Evolutionary conservation across 441 rosid species (phyloP), one percentile per base, ranked within the genome.

Genomic region (Croton setiger): DNA sequence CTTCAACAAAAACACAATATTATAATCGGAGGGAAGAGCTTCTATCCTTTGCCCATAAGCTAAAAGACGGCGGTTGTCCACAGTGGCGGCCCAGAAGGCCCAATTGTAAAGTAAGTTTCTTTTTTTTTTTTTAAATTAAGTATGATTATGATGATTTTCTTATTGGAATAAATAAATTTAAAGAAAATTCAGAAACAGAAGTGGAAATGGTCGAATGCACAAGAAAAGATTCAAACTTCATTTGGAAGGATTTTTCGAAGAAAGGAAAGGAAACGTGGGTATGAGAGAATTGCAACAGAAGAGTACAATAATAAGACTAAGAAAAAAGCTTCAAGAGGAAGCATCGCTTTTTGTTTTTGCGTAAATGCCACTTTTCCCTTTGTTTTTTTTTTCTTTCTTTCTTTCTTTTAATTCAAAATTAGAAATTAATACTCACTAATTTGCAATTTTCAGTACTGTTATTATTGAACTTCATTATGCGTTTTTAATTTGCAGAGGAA

Each of bases 21-120:
- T 73, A 63, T 58, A 84, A 80, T 74, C 89, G 88, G 47, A 82
- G 88, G 76, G 86, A 85, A n/a, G 83, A 71, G 72, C 80, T 88
- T 36, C 80, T 90, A 18, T 82, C 83, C n/a, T 79, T 84, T 69
- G 63, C 81, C 63, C 85, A 80, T 45, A 74, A 72, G 54, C 72
- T 83, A 60, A 84, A 90, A 31, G 55, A 55, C 5, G 59, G 59
- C 15, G 59, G 36, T 52, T 0, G 45, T 36, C 21, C 49, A 2
- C 5, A 7, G 0, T 35, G 44, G 47, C 15, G 10, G 72, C 52
- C 72, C 5, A 23, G 53, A 12, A 55, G 36, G 70, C 72, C 49
- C 37, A 68, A 21, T 31, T 63, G 61, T 4, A 68, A 74, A 78
- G 83, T 71, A 60, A 56, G 61, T 4, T 13, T 56, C 18, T 14